Conservation (phyloP, 257 asterid species). For the Rhazya stricta region DNA sequence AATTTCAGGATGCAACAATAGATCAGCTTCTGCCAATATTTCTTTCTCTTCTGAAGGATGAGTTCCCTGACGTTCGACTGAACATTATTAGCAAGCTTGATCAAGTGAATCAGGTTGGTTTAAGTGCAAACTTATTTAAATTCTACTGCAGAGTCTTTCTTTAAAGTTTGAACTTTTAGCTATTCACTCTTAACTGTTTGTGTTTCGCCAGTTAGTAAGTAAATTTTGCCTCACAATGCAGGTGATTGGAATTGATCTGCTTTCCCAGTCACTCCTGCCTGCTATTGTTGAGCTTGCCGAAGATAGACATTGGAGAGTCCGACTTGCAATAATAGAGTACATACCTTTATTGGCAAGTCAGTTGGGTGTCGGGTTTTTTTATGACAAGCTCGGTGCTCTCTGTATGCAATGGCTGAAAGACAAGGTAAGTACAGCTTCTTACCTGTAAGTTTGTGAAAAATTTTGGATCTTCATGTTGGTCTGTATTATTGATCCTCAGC, state of each 20-base stretch:
- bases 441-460: not conserved
- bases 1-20: constrained; percentile 70
- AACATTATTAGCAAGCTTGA: constrained; percentile 87
- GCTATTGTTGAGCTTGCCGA: constrained; percentile 90
- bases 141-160: not conserved
- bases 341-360: constrained; percentile 82
- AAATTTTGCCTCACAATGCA: constrained; percentile 21
- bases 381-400: constrained; percentile 80
- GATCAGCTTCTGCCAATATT: constrained; percentile 91
- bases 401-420: constrained; percentile 91
- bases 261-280: constrained; percentile 73
- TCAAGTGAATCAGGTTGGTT: constrained; percentile 76
- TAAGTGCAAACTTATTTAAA: not conserved
- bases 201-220: not conserved
- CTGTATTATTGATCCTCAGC: not conserved
- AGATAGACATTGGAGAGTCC: constrained; percentile 86
- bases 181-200: not conserved
- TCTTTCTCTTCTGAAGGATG: constrained; percentile 84
- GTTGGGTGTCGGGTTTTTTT: constrained; percentile 71
- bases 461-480: not conserved
- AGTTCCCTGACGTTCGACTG: constrained; percentile 83
- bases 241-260: constrained; percentile 77
- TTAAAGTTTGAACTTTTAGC: not conserved
- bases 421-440: constrained; percentile 41
- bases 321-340: constrained; percentile 79